phyloP scores from a whole-genome alignment of 1,139 yeast genomes.

The Yamadazyma oceani region DNA sequence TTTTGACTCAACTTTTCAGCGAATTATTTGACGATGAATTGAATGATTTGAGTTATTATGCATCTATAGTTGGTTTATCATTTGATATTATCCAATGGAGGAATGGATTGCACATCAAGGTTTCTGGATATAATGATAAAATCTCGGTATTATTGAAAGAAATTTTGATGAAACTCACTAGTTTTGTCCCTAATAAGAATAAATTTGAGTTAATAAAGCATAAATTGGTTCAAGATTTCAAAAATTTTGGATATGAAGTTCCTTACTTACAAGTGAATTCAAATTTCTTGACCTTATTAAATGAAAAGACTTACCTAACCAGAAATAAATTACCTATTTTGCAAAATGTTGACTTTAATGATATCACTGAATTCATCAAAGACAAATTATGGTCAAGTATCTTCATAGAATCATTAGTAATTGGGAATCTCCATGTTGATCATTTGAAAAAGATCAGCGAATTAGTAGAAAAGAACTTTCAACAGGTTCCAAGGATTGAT shows the following conservation, averaged over 20 bases:
- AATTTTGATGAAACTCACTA: conserved; percentile 52
- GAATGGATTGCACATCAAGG: conserved; percentile 68
- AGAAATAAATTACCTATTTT: conserved; percentile 61
- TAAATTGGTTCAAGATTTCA: conserved; percentile 58
- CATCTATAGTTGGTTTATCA: conserved; percentile 75
- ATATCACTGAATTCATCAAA: conserved; percentile 46
- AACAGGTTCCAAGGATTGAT: conserved; percentile 35
- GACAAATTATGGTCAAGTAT: conserved; percentile 42
- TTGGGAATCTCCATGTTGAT: conserved; percentile 67
- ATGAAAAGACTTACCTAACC: conserved; percentile 67
- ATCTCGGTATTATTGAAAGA: conserved; percentile 60
- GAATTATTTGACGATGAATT: conserved; percentile 75
- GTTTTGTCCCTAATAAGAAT: conserved; percentile 51
- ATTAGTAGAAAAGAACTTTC: conserved; percentile 21
- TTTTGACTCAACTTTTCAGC: conserved; percentile 59
- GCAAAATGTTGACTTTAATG: conserved; percentile 42
- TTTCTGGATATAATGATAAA: conserved; percentile 85
- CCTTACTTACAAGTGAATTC: conserved; percentile 77
- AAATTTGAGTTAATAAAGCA: conserved; percentile 70
- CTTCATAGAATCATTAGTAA: conserved; percentile 69
- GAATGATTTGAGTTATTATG: conserved; percentile 78
- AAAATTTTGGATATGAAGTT: conserved; percentile 69
- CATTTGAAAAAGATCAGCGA: conserved; percentile 19
- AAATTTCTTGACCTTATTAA: conserved; percentile 59
- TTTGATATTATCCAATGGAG: conserved; percentile 59